phyloP scores from a whole-genome alignment of 2,329 filamentous ascomycete species.

The Teratosphaeria gauchensis region DNA sequence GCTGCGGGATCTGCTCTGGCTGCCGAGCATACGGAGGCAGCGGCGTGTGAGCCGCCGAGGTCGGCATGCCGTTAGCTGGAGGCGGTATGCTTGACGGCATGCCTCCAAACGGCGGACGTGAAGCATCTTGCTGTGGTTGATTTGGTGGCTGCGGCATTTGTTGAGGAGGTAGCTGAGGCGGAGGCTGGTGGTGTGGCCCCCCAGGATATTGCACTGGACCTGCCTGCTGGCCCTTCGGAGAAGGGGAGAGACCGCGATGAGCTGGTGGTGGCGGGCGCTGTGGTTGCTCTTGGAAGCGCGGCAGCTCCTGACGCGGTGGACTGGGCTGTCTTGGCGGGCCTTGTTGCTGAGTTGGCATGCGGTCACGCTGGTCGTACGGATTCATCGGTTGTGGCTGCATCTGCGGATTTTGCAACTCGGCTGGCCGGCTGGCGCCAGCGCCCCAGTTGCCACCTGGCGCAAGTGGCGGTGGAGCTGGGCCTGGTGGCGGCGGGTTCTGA shows the following conservation, averaged over 20 bases:
- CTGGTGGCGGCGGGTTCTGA: conserved; percentile 52
- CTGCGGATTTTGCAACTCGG: conserved; percentile 60
- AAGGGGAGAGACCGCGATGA: conserved; percentile 46
- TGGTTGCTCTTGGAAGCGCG: conserved; percentile 37
- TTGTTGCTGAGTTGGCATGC: conserved; percentile 58
- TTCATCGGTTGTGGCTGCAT: conserved; percentile 52
- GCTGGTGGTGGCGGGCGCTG: conserved; percentile 37
- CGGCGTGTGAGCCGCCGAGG: conserved; percentile 35
- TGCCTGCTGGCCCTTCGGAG: conserved; percentile 48
- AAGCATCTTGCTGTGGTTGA: conserved; percentile 13
- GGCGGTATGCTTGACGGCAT: conserved; percentile 13
- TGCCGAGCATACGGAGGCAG: conserved; percentile 59
- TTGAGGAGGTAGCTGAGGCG: conserved; percentile 44
- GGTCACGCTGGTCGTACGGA: conserved; percentile 71
- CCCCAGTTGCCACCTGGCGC: conserved; percentile 50
- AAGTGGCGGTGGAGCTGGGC: conserved; percentile 50
- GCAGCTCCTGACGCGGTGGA: conserved; percentile 58
- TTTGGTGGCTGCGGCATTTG: conserved; percentile 23
- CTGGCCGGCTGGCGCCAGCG: conserved; percentile 51
- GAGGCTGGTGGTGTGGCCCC: conserved; percentile 40
- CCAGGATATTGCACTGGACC: conserved; percentile 43
- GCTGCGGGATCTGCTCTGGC: conserved; percentile 41
- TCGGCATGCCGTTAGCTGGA: conserved; percentile 29
- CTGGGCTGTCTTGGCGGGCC: conserved; percentile 43
- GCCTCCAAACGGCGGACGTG: conserved; percentile 13